These are phyloP conservation scores for Hypoxylon rickii DNA, from an alignment of 495 filamentous ascomycete species.

Conservation along the genomic window DNA sequence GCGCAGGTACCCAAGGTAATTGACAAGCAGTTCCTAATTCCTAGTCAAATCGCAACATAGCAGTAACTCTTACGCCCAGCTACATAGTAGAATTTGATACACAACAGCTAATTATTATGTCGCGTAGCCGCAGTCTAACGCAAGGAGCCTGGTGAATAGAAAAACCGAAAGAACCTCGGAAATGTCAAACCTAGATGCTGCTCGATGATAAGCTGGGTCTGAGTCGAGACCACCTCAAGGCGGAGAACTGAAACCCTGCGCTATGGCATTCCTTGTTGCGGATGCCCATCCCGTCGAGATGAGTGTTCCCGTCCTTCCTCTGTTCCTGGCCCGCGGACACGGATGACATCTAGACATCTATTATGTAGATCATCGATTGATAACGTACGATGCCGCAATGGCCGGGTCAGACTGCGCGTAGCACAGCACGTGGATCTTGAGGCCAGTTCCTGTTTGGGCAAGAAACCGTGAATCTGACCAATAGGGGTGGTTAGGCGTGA, in stretches of 20 bases:
- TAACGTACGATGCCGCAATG: constrained; percentile 25
- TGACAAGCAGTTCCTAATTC: too few relatives aligned
- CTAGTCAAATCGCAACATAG: too few relatives aligned
- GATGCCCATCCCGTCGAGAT: not conserved
- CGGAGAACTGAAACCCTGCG: too few relatives aligned
- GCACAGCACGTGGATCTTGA: constrained; percentile 15
- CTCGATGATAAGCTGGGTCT: not conserved
- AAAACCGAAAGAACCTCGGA: too few relatives aligned
- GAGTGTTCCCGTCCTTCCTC: too few relatives aligned
- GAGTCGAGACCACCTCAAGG: too few relatives aligned
- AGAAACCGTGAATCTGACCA: constrained; percentile 20
- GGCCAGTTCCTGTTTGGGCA: constrained; percentile 28
- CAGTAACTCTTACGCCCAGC: too few relatives aligned
- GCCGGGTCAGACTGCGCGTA: not conserved
- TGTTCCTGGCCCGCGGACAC: too few relatives aligned
- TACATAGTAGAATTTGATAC: not conserved
- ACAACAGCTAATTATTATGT: not conserved
- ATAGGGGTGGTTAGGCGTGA: constrained; percentile 16
- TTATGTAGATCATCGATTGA: constrained; percentile 1
- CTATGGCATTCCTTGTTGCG: too few relatives aligned
- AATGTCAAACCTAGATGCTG: not conserved
- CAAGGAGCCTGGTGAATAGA: not conserved
- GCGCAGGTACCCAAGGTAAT: too few relatives aligned
- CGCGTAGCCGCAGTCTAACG: not conserved
- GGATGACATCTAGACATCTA: not conserved